Conservation (phyloP, 2,329 filamentous ascomycete species). For the Pezicula carpinea region DNA sequence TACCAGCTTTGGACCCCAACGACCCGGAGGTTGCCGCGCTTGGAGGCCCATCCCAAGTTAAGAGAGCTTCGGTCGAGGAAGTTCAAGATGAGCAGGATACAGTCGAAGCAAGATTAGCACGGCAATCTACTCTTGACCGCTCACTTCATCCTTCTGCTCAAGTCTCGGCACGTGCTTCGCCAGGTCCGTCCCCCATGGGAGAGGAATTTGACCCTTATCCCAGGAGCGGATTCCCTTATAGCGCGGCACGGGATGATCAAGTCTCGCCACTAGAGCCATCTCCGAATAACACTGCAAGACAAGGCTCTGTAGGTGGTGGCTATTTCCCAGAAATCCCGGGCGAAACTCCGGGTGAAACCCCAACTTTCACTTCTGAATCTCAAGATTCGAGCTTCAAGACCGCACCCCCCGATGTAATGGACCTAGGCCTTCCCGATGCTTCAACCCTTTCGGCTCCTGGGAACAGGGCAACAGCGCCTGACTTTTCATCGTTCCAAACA, state of each 20-base stretch:
- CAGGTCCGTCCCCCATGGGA: constrained; percentile 9
- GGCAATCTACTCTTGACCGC: constrained; percentile 42
- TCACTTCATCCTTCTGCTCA: constrained; percentile 39
- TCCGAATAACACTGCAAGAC: constrained; percentile 30
- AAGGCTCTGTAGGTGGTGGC: constrained; percentile 48
- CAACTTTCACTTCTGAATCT: constrained; percentile 25
- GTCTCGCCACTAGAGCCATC: constrained; percentile 49
- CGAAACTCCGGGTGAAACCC: constrained; percentile 28
- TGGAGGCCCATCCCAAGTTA: constrained; percentile 37
- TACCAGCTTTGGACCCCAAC: constrained; percentile 51
- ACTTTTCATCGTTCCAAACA: constrained; percentile 26
- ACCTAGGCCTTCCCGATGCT: constrained; percentile 21
- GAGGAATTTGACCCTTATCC: constrained; percentile 32
- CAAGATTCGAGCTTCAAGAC: constrained; percentile 21
- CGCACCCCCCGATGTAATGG: constrained; percentile 18
- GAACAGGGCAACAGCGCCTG: constrained; percentile 11
- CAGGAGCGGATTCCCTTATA: constrained; percentile 25
- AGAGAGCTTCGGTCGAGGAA: constrained; percentile 45
- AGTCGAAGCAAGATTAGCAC: constrained; percentile 37
- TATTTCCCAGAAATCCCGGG: constrained; percentile 46
- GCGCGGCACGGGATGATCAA: constrained; percentile 31
- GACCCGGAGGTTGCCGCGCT: constrained; percentile 61
- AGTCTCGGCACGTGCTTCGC: constrained; percentile 24
- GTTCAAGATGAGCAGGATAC: constrained; percentile 51
- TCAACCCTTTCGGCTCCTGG: constrained; percentile 21